A percentile compares a stretch with the other conserved stretches of the same genome.
phyloP scores from a whole-genome alignment of 2,329 filamentous ascomycete genomes.

The Stemphylium beticola region DNA sequence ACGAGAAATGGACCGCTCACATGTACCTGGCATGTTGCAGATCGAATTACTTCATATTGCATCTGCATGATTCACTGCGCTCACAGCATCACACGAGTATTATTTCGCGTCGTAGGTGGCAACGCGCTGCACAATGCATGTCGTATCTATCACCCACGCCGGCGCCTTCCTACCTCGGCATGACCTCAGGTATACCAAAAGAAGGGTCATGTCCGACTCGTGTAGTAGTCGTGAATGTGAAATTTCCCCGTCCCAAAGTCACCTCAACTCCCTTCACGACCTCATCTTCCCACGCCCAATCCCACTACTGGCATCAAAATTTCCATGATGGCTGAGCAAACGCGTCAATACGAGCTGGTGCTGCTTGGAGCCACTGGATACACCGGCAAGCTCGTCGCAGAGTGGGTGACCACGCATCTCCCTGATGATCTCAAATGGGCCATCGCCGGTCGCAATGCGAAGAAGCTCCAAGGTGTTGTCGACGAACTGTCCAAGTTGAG shows the following conservation, averaged over 20 bases:
- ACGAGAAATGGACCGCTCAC: neutral
- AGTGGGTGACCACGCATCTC: conserved; percentile 73
- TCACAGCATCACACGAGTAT: neutral
- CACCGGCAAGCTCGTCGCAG: conserved; percentile 77
- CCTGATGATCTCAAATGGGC: conserved; percentile 87
- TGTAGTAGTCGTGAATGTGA: conserved; percentile 15
- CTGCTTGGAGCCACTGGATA: conserved; percentile 78
- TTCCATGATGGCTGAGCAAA: conserved; percentile 32
- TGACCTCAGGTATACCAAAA: conserved; percentile 27
- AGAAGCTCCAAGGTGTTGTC: conserved; percentile 74
- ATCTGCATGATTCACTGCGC: neutral
- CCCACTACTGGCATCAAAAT: neutral
- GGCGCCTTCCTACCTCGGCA: conserved; percentile 24
- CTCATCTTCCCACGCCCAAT: conserved; percentile 4
- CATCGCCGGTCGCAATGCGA: conserved; percentile 78
- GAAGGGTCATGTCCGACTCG: conserved; percentile 28
- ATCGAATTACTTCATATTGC: neutral
- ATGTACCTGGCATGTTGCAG: neutral
- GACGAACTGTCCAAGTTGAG: conserved; percentile 70
- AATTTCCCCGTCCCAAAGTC: conserved; percentile 14
- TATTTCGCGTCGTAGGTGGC: neutral
- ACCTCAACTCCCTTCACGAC: neutral
- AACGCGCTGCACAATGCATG: neutral
- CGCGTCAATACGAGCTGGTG: conserved; percentile 68
- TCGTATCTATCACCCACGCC: conserved; percentile 11